A percentile compares a stretch with the other conserved stretches of the same genome.
Conservation (phyloP, 805 yeast genomes). For the Ogataea trehalophila region DNA sequence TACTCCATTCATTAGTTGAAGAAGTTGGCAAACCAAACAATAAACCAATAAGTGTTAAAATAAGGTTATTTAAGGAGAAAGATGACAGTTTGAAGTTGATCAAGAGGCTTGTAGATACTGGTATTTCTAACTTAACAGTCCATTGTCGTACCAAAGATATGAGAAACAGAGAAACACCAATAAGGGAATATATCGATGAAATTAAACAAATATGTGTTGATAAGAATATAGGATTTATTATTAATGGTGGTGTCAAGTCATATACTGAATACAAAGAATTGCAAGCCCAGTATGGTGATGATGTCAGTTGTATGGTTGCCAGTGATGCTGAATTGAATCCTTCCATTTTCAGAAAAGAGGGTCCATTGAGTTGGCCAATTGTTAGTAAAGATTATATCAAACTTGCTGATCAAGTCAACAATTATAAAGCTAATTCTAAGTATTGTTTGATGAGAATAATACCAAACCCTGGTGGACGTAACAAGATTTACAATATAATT, state of each 20-base stretch:
- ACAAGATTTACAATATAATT: slow-evolving; percentile 49
- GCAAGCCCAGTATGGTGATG: slow-evolving; percentile 47
- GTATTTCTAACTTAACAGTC: slow-evolving; percentile 78
- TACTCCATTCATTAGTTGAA: slow-evolving; percentile 61
- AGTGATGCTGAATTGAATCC: slow-evolving; percentile 86
- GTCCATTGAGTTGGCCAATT: slow-evolving; percentile 49
- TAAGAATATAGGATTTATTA: slow-evolving; percentile 63
- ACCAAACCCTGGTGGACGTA: slow-evolving; percentile 39
- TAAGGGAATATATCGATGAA: slow-evolving; percentile 60
- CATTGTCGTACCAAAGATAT: slow-evolving; percentile 88
- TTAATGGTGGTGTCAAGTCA: slow-evolving; percentile 72
- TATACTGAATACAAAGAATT: slow-evolving; percentile 49
- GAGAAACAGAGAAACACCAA: slow-evolving; percentile 83
- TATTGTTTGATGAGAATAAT: slow-evolving; percentile 73
- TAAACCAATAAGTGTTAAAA: slow-evolving; percentile 88
- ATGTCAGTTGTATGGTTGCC: slow-evolving; percentile 92
- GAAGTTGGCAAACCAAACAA: slow-evolving; percentile 73
- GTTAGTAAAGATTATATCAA: slow-evolving; percentile 51
- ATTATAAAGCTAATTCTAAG: slow-evolving; percentile 70
- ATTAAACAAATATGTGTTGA: slow-evolving; percentile 58
- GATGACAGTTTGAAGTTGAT: slow-evolving; percentile 61
- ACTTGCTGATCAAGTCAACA: slow-evolving; percentile 52
- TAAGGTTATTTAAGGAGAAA: slow-evolving; percentile 65
- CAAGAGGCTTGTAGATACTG: slow-evolving; percentile 58
- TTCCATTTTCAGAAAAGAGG: slow-evolving; percentile 52